A percentile compares a stretch with the other conserved stretches of the same genome.
Evolutionary conservation across 257 asterid species (phyloP).

Genomic region (Nicotiana noctiflora): DNA sequence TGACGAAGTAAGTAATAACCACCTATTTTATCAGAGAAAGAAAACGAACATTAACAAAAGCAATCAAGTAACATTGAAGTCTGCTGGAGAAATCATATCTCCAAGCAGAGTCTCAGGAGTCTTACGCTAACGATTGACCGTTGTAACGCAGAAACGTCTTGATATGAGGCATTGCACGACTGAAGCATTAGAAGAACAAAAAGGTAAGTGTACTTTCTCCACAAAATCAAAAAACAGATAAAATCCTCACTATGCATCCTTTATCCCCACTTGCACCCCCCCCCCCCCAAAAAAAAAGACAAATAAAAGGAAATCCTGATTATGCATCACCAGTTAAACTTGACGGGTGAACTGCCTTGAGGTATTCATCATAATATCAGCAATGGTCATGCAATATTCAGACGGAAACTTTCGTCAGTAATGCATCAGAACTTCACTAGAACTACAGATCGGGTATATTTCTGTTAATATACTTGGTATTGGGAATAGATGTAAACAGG

Average conservation of each 20-base stretch:
- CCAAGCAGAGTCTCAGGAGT: background rate
- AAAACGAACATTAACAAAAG: background rate
- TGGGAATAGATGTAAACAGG: background rate
- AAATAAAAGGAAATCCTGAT: background rate
- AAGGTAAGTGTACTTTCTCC: slow-evolving; percentile 14
- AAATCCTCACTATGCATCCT: background rate
- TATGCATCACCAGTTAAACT: background rate
- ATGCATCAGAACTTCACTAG: background rate
- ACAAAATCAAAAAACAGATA: background rate
- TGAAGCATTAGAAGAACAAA: slow-evolving; percentile 26
- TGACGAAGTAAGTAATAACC: slow-evolving; percentile 89
- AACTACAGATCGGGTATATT: background rate
- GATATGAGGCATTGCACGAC: slow-evolving; percentile 99
- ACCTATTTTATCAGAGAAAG: slow-evolving; percentile 34
- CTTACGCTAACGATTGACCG: slow-evolving; percentile 93
- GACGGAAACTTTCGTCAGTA: background rate
- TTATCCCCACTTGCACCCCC: background rate
- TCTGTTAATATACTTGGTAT: background rate
- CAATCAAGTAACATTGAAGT: background rate
- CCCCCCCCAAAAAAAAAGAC: background rate
- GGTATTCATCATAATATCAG: background rate
- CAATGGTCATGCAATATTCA: background rate
- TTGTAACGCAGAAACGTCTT: slow-evolving; percentile 85
- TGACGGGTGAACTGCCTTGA: background rate
- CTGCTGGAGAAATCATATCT: background rate